Percentiles rank a stretch among this genome's conserved stretches.
Conservation (phyloP, 345 rosid genomes). For the Clarkia xantiana region DNA sequence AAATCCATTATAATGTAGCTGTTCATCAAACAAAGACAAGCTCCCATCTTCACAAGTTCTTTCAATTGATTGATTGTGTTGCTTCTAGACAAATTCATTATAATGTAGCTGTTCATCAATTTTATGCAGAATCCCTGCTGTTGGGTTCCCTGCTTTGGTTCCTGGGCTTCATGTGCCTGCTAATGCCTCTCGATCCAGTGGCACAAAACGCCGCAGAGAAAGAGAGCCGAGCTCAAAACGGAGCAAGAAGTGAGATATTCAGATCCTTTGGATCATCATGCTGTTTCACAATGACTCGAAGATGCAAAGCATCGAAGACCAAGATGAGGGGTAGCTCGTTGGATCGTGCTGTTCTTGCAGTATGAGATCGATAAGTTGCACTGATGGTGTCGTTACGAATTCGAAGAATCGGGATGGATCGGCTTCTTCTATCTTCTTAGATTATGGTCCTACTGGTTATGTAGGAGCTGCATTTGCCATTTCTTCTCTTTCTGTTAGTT, state of each 20-base stretch:
- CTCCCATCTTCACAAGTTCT: too few species aligned
- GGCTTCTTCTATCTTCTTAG: too few species aligned
- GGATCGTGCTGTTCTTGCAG: too few species aligned
- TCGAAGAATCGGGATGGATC: too few species aligned
- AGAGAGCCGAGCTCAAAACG: slow-evolving; percentile 36
- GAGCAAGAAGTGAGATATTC: slow-evolving; percentile 28
- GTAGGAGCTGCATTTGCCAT: too few species aligned
- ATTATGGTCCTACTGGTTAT: too few species aligned
- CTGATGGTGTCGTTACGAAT: too few species aligned
- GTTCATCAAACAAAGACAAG: too few species aligned
- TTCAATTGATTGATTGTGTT: too few species aligned
- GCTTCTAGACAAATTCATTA: neutral
- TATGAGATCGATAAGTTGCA: too few species aligned
- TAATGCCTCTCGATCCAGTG: slow-evolving; percentile 21
- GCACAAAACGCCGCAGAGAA: slow-evolving; percentile 25
- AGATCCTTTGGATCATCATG: slow-evolving; percentile 5
- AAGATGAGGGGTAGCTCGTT: slow-evolving; percentile 23
- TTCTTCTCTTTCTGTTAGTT: too few species aligned
- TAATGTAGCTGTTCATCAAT: neutral
- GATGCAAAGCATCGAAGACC: slow-evolving; percentile 62
- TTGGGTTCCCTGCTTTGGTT: slow-evolving; percentile 99
- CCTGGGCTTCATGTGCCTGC: slow-evolving; percentile 74
- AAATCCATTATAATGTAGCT: neutral
- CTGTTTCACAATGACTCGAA: slow-evolving; percentile 19
- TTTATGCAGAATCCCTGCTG: slow-evolving; percentile 96